Conservation (phyloP, 2,329 filamentous ascomycete genomes). For the Trichoderma guizhouense region DNA sequence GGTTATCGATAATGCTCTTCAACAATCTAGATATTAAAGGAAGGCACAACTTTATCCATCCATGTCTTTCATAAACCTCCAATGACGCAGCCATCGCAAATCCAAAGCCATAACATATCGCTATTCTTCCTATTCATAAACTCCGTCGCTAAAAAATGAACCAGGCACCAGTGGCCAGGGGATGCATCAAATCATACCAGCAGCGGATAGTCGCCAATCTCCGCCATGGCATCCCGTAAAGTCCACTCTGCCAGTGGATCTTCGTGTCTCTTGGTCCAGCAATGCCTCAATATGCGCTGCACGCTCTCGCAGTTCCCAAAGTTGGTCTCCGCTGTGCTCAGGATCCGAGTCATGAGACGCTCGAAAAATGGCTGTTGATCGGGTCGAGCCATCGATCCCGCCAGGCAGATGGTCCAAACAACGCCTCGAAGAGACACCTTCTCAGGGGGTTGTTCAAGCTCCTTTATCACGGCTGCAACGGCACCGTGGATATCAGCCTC, state of each 20-base stretch:
- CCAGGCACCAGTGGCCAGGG: background rate
- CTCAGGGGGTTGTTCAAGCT: background rate
- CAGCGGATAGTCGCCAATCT: background rate
- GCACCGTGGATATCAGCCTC: background rate
- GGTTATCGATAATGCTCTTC: background rate
- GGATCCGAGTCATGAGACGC: conserved; percentile 1
- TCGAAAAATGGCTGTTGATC: conserved; percentile 9
- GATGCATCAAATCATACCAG: background rate
- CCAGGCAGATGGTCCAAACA: conserved; percentile 7
- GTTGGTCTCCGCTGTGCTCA: background rate
- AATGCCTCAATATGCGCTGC: conserved; percentile 9
- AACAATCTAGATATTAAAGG: background rate
- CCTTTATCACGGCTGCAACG: background rate
- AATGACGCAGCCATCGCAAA: background rate
- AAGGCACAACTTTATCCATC: background rate
- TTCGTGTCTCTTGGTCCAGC: conserved; percentile 11
- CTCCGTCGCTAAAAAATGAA: background rate
- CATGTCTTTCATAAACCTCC: background rate
- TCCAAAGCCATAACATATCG: background rate
- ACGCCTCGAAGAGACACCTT: background rate
- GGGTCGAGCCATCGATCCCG: conserved; percentile 5
- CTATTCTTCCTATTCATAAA: background rate
- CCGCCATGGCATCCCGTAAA: conserved; percentile 1
- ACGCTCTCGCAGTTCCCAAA: conserved; percentile 11
- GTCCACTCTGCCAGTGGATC: background rate